Conservation (phyloP, 352 stramenopile species). For the Phytophthora multivora region DNA sequence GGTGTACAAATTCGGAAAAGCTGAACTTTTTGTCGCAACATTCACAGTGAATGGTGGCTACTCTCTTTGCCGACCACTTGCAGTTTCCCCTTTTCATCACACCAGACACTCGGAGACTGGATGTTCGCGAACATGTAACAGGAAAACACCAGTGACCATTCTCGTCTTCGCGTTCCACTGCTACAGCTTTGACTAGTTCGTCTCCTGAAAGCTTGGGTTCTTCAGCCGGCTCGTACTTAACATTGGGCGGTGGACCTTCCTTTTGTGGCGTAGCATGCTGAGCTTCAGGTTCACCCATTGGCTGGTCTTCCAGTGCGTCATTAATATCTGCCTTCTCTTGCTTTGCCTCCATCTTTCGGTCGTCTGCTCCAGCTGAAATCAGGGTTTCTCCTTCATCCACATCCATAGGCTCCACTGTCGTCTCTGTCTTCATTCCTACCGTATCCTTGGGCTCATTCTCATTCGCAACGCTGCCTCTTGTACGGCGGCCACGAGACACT, state of each 20-base stretch:
- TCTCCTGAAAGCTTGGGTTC: slow-evolving; percentile 22
- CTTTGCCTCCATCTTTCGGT: not conserved
- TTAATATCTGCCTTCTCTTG: not conserved
- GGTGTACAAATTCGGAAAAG: slow-evolving; percentile 23
- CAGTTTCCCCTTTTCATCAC: slow-evolving; percentile 29
- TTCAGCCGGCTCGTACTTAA: slow-evolving; percentile 7
- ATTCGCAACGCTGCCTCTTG: slow-evolving; percentile 5
- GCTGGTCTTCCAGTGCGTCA: not conserved
- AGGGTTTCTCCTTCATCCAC: not conserved
- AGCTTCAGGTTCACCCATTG: not conserved
- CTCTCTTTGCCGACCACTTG: slow-evolving; percentile 23
- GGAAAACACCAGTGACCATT: slow-evolving; percentile 22
- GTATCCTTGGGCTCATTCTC: not conserved
- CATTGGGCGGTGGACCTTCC: not conserved
- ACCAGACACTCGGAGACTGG: slow-evolving; percentile 19
- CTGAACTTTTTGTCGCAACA: slow-evolving; percentile 22
- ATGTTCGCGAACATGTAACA: slow-evolving; percentile 28
- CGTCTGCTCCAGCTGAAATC: not conserved
- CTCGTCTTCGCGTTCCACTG: slow-evolving; percentile 13
- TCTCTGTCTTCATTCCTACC: not conserved
- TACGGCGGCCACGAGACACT: slow-evolving; percentile 14
- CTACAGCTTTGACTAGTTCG: slow-evolving; percentile 27
- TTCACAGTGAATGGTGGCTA: slow-evolving; percentile 14
- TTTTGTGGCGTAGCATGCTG: not conserved
- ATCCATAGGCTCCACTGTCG: slow-evolving; percentile 7